Base-by-base conservation (phyloP, 2,329 filamentous ascomycete genomes). In the Sclerotinia borealis region DNA sequence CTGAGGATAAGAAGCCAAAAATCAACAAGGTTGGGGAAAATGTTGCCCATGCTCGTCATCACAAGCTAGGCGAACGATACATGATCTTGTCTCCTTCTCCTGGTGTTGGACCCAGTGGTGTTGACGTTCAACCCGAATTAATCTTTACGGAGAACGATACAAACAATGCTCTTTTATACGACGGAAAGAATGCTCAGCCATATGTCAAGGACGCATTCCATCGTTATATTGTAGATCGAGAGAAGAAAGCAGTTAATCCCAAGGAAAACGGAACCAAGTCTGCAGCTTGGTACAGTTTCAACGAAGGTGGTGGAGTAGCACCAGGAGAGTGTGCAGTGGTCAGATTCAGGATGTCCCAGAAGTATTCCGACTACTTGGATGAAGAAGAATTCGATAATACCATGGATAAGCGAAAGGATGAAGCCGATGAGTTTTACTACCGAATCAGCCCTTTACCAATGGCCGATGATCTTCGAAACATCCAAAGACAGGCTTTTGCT, bases 171-270 rank as follows among this genome's bases (percentile, higher is more conserved):
- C 77, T 80, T 15, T 81, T 98, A 1, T 97, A 95, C 76, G 83
- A 82, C 4, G 87, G 88, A 54, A 79, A 91, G 75, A 98, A 98
- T 75, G 84, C 87, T 69, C 85, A 89, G 41, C 85, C 87, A 0
- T 96, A 92, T 71, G 92, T 97, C 75, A 98, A 98, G 78, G 93
- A 98, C 76, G 95, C 91, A 15, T 96, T 98, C 77, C 93, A 98
- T 75, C 83, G 89, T 67, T 85, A 91, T 72, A 92, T 98, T 65
- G 90, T 96, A 52, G 83, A 95, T 64, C 85, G 87, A 31, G 86
- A 97, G 74, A 90, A 91, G 77, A 84, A 80, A 22, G 91, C 91
- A 0, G 81, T 96, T 66, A 98, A 97, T 73, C 93, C 93, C 17
- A 82, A 84, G 31, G 82, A 87, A 68, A 84, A 80, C 7, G 95